Base-by-base conservation (phyloP, 495 filamentous ascomycete genomes). In the Talaromyces ruber region DNA sequence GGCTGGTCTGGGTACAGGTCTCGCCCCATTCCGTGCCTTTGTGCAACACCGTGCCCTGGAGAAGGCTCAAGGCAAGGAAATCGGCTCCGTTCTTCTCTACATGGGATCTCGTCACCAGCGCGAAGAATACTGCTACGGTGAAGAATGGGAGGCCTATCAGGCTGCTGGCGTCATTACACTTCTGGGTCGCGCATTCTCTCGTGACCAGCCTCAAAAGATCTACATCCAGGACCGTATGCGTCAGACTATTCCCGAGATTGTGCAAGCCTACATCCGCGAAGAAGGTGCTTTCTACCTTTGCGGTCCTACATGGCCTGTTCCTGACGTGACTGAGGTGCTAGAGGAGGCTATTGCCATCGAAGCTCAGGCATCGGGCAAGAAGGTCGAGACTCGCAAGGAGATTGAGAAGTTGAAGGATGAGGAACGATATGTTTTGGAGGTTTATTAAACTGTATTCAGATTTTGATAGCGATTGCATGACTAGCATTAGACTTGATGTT, bases 151-250 rank as follows among this genome's bases (percentile, higher is more conserved):
- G 75, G 94, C 94, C 3, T 98, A 98, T 74, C 84, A 93, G 72
- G 92, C 92, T 60, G 92, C 95, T 1, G 94, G 94, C 60, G 88
- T 98, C 65, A 91, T 98, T 73, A 98, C 95, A 4, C 82, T 96
- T 30, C 85, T 98, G 22, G 95, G 95, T 25, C 85, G 90, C 52
- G 94, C 94, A 16, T 98, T 98, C 84, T 96, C 91, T 58, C 87
- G 94, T 67, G 94, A 98, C 70, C 94, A 98, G 83, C 86, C 89
- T 21, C 82, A 97, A 82, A 98, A 98, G 86, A 96, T 98, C 63
- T 98, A 98, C 70, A 98, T 98, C 71, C 94, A 98, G 79, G 94
- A 98, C 69, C 86, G 92, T 64, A 98, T 98, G 94, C 84, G 94
- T 61, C 82, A 98, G 81, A 88, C 86, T 2, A 74, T 97, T 37